phyloP scores from a whole-genome alignment of 768 basidiomycete species.

The Mycena polygramma region DNA sequence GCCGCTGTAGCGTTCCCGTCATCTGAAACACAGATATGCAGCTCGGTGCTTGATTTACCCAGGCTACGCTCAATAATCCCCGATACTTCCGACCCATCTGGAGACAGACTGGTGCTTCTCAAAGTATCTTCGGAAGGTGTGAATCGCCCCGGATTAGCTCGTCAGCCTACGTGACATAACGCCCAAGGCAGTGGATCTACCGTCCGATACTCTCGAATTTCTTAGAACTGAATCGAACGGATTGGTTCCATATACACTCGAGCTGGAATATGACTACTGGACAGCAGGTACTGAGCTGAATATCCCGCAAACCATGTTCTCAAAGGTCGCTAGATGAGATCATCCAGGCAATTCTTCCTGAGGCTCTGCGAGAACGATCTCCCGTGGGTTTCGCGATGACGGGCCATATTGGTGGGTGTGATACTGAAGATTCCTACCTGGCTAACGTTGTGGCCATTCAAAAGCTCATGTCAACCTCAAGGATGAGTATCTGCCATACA shows the following conservation, averaged over 20 bases:
- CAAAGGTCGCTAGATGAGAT: slow-evolving; percentile 76
- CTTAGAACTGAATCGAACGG: slow-evolving; percentile 68
- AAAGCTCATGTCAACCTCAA: slow-evolving; percentile 93
- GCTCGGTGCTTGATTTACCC: slow-evolving; percentile 77
- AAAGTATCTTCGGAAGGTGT: slow-evolving; percentile 72
- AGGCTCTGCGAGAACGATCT: slow-evolving; percentile 79
- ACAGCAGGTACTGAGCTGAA: slow-evolving; percentile 68
- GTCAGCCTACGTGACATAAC: slow-evolving; percentile 24
- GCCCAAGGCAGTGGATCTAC: slow-evolving; percentile 76
- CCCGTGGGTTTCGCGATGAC: slow-evolving; percentile 90
- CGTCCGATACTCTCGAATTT: slow-evolving; percentile 65
- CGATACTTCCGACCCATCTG: slow-evolving; percentile 62
- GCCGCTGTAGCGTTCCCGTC: background rate
- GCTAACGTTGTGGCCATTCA: background rate
- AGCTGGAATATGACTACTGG: slow-evolving; percentile 91
- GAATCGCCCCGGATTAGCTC: slow-evolving; percentile 30
- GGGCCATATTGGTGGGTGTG: slow-evolving; percentile 85
- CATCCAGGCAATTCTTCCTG: slow-evolving; percentile 84
- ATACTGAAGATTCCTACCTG: background rate
- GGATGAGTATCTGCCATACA: slow-evolving; percentile 92
- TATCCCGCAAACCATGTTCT: slow-evolving; percentile 3
- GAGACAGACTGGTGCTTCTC: slow-evolving; percentile 75
- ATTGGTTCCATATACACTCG: slow-evolving; percentile 69
- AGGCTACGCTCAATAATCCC: slow-evolving; percentile 71
- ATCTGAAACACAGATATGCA: slow-evolving; percentile 43